Base-by-base conservation (phyloP, 225 moss, liverwort and hornwort species). In the Anthoceros angustus region DNA sequence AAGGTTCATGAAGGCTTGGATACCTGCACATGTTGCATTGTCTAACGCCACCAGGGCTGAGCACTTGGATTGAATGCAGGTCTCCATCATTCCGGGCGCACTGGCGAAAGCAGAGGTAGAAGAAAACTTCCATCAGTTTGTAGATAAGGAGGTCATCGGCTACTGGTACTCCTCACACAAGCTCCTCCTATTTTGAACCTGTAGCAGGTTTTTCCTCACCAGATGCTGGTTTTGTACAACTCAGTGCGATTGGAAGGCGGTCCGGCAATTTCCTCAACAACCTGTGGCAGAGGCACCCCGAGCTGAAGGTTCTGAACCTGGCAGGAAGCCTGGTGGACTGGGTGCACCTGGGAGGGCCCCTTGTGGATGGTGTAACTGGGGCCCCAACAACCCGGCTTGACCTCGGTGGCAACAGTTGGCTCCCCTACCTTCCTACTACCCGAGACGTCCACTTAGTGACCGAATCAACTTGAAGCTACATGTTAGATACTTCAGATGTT, bases 211-310 rank as follows among this genome's bases (percentile, higher is more conserved):
- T 40, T 38, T 55, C 41, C 7, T 41, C 12, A 42, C 32, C 32
- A 32, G 32, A 32, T 48, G 3, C 55, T 55, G 8, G 23, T 12
- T 20, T 9, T 55, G 0, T 23, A 5, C 55, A 55, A 18, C 38
- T 32, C 76, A 93, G 93, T 75, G 93, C 89, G 32, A 93, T 89
- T 43, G 93, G 93, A 41, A 73, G 93, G 70, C 78, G 93, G 39
- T 89, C 89, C 0, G 93, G 93, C 7, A 41, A 45, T 11, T 93
- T 93, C 69, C 71, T 79, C 0, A 80, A 84, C 70, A 74, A 67
- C 23, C 14, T 89, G 39, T 61, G 82, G 14, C 76, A 70, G 14
- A 69, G 60, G 40, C 65, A 84, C 38, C 83, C 82, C 0, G 38
- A 10, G 0, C 12, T 82, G 11, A 81, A 75, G 73, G 80, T 87